Evolutionary conservation across 495 filamentous ascomycete species (phyloP).

Genomic region (Amniculicola lignicola): DNA sequence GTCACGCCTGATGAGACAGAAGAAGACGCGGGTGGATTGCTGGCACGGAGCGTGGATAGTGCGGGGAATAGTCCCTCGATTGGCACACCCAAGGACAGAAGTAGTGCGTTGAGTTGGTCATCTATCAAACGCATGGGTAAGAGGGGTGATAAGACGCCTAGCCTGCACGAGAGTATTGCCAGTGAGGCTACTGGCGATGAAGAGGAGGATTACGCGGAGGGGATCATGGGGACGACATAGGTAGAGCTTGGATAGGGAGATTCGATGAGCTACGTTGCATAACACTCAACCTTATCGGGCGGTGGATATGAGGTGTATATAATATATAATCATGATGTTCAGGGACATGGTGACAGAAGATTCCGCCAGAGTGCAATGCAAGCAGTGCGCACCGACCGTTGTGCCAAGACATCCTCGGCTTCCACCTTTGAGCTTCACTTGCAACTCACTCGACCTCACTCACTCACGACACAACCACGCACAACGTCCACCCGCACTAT

Average conservation of each 20-base stretch:
- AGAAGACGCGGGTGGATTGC: conserved; percentile 15
- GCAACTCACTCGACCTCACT: not conserved
- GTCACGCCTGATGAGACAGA: conserved; percentile 27
- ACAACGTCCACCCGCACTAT: conserved; percentile 13
- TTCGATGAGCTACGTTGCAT: too few species aligned
- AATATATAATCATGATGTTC: too few species aligned
- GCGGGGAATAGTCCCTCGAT: conserved; percentile 23
- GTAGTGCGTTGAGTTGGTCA: conserved; percentile 34
- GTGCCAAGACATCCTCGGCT: conserved; percentile 3
- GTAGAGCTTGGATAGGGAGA: not conserved
- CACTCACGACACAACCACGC: not conserved
- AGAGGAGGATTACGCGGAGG: conserved; percentile 14
- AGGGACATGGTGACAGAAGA: too few species aligned
- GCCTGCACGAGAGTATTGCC: conserved; percentile 34
- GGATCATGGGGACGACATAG: not conserved
- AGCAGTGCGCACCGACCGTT: too few species aligned
- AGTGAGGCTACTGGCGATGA: conserved; percentile 34
- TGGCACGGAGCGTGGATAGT: conserved; percentile 19
- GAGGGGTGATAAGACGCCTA: conserved; percentile 34
- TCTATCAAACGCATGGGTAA: conserved; percentile 33
- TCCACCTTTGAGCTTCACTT: not conserved
- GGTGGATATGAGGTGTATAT: too few species aligned
- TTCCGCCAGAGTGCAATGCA: too few species aligned
- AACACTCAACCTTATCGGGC: too few species aligned
- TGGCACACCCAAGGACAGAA: conserved; percentile 29